A percentile compares a stretch with the other conserved stretches of the same genome.
These are phyloP conservation scores for Penicillium sp. DNA, from an alignment of 2,329 filamentous ascomycete species.

Conservation along the genomic window DNA sequence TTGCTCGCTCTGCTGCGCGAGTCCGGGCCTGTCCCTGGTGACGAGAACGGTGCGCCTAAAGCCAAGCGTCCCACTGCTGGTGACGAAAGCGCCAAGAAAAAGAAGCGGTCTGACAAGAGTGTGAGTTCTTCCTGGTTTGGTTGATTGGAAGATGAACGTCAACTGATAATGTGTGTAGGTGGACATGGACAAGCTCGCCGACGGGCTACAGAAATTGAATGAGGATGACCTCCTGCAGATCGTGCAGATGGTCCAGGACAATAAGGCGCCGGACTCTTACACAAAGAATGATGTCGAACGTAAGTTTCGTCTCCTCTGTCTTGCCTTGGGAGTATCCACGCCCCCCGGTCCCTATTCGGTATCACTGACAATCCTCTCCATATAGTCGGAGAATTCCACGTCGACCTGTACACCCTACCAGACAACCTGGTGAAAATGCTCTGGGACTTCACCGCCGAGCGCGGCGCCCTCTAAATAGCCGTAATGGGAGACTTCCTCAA, in stretches of 20 bases:
- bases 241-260: constrained; percentile 96
- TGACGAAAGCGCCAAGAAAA: constrained; percentile 69
- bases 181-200: constrained; percentile 96
- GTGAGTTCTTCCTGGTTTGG: constrained; percentile 35
- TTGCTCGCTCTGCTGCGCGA: constrained; percentile 75
- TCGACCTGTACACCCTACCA: constrained; percentile 95
- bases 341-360: not conserved
- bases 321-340: no score
- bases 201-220: constrained; percentile 78
- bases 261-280: constrained; percentile 90
- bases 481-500: not conserved
- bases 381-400: constrained; percentile 91
- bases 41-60: constrained; percentile 57
- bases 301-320: constrained; percentile 54
- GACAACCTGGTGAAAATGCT: constrained; percentile 86
- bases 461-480: constrained; percentile 39
- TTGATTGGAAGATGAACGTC: not conserved
- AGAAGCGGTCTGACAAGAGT: constrained; percentile 63
- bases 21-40: constrained; percentile 77
- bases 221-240: constrained; percentile 94
- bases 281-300: constrained; percentile 96
- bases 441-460: constrained; percentile 73
- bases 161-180: constrained; percentile 42
- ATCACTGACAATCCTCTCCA: constrained; percentile 24
- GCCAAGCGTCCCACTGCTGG: constrained; percentile 57